Conservation (phyloP, 768 basidiomycete species). For the Lentinula raphanica region DNA sequence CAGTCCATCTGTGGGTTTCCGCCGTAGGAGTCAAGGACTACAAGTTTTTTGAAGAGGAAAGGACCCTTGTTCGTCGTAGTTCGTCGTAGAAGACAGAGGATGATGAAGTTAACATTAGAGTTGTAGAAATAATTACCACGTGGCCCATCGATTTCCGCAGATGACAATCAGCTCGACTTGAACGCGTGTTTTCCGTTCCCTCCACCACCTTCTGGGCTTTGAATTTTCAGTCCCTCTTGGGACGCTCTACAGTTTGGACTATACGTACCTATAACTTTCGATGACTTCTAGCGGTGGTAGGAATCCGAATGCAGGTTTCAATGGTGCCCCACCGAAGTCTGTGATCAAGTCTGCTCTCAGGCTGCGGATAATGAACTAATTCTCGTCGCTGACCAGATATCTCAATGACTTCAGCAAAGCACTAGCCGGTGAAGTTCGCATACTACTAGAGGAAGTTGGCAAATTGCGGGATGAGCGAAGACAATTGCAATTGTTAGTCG, state of each 20-base stretch:
- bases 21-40: no score
- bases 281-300: conserved; percentile 6
- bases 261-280: neutral
- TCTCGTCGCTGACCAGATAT: conserved; percentile 35
- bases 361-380: neutral
- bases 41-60: no score
- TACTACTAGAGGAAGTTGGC: conserved; percentile 75
- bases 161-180: neutral
- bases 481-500: conserved; percentile 67
- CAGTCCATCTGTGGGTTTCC: no score
- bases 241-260: neutral
- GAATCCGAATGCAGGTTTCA: neutral
- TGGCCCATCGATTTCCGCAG: neutral
- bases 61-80: no score
- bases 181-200: conserved; percentile 2
- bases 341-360: neutral
- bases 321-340: conserved; percentile 1
- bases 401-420: conserved; percentile 83
- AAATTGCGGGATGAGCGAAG: conserved; percentile 73
- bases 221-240: neutral
- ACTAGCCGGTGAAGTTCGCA: conserved; percentile 72
- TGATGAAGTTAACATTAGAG: no score
- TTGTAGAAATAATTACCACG: neutral
- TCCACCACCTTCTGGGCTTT: neutral
- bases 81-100: no score